Percentiles rank a stretch among this genome's conserved stretches.
phyloP scores from a whole-genome alignment of 2,329 filamentous ascomycete species.

The Penicillium oxalicum region DNA sequence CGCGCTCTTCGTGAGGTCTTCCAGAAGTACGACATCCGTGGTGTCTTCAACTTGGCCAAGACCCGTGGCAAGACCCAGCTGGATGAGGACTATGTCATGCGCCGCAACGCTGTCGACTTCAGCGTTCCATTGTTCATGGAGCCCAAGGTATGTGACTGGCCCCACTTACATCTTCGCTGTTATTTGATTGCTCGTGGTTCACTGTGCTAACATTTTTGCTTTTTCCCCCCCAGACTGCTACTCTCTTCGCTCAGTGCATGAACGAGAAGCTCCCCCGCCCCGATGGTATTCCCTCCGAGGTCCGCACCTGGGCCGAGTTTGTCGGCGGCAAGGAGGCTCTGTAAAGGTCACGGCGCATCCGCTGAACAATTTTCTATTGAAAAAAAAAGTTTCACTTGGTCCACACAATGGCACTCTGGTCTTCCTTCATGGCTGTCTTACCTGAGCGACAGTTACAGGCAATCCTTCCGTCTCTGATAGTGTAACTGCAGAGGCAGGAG shows the following conservation, averaged over 20 bases:
- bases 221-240: constrained; percentile 63
- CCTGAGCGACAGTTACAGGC: no score
- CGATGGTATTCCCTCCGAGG: constrained; percentile 85
- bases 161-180: no score
- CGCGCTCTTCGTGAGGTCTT: constrained; percentile 90
- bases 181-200: no score
- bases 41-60: constrained; percentile 90
- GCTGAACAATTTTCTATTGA: constrained; percentile 5
- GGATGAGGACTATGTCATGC: constrained; percentile 97
- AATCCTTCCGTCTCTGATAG: no score
- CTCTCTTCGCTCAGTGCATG: constrained; percentile 96
- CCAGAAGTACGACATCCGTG: constrained; percentile 91
- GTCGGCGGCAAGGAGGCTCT: constrained; percentile 60
- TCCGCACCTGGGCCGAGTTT: constrained; percentile 92
- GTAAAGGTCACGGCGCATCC: constrained; percentile 26
- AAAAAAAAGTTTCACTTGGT: constrained; percentile 1
- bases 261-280: constrained; percentile 85
- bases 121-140: constrained; percentile 98
- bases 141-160: constrained; percentile 64
- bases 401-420: no score
- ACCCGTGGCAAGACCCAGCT: constrained; percentile 73
- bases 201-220: constrained; percentile 12
- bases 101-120: constrained; percentile 96
- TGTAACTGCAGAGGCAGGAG: no score
- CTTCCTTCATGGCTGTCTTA: no score